Percentiles rank a stretch among this genome's conserved stretches.
phyloP scores from a whole-genome alignment of 208 protist species.

The Leptomonas pyrrhocoris region DNA sequence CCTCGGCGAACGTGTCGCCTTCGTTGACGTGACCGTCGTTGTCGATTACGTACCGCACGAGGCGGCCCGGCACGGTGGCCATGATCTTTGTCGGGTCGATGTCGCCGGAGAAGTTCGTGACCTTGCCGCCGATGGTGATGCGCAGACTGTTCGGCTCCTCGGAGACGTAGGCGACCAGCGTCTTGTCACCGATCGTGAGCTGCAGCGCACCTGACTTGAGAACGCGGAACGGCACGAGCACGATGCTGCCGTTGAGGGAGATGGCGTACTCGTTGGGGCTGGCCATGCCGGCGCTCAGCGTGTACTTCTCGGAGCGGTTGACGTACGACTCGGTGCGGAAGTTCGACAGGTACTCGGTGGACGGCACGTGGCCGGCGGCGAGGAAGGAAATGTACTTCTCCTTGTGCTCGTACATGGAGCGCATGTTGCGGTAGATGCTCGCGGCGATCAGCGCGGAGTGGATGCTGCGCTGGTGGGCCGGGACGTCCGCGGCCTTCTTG shows the following conservation, averaged over 20 bases:
- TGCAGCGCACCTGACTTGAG: slow-evolving; percentile 85
- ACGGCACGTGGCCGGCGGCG: slow-evolving; percentile 85
- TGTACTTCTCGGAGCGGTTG: slow-evolving; percentile 76
- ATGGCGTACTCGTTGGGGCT: slow-evolving; percentile 71
- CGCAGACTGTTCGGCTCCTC: slow-evolving; percentile 92
- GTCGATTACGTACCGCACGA: slow-evolving; percentile 94
- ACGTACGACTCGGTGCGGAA: slow-evolving; percentile 76
- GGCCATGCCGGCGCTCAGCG: slow-evolving; percentile 54
- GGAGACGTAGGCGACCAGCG: slow-evolving; percentile 91
- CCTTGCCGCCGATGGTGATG: slow-evolving; percentile 91
- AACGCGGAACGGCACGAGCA: slow-evolving; percentile 76
- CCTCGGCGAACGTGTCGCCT: slow-evolving; percentile 92
- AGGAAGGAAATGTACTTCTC: slow-evolving; percentile 80
- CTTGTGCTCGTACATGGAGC: slow-evolving; percentile 49
- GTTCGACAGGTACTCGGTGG: slow-evolving; percentile 71
- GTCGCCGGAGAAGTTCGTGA: slow-evolving; percentile 93
- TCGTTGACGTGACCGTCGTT: slow-evolving; percentile 92
- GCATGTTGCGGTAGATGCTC: slow-evolving; percentile 63
- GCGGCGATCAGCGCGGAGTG: slow-evolving; percentile 79
- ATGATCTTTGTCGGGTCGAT: slow-evolving; percentile 95
- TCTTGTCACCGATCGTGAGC: slow-evolving; percentile 73
- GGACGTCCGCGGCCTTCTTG: slow-evolving; percentile 49
- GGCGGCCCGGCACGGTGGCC: slow-evolving; percentile 93
- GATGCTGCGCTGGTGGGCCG: slow-evolving; percentile 58
- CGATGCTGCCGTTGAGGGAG: slow-evolving; percentile 70